These are phyloP conservation scores for Candida lessepsii DNA, from an alignment of 805 yeast genomes.

Conservation along the genomic window DNA sequence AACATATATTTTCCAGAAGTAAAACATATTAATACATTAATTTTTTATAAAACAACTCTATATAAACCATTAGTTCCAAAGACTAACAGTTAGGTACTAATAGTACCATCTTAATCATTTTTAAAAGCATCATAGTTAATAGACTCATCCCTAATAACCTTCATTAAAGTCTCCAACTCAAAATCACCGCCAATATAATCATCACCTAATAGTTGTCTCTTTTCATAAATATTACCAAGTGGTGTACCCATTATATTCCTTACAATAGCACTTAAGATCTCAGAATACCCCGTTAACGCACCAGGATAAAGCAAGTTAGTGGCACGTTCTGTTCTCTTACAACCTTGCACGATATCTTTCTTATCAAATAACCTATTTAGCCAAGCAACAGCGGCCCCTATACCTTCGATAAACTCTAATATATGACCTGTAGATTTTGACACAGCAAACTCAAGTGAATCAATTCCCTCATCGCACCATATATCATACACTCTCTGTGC, in stretches of 20 bases:
- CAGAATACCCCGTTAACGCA: background rate
- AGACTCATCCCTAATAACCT: background rate
- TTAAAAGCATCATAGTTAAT: no score
- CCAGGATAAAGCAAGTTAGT: slow-evolving; percentile 44
- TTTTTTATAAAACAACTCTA: no score
- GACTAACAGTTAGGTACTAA: no score
- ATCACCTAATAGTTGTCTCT: slow-evolving; percentile 1
- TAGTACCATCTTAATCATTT: no score
- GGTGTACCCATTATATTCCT: slow-evolving; percentile 5
- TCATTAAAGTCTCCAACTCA: slow-evolving; percentile 6
- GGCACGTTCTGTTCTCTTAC: slow-evolving; percentile 50
- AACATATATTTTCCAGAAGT: no score
- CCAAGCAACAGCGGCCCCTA: slow-evolving; percentile 21
- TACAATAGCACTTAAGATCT: background rate
- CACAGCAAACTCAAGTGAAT: slow-evolving; percentile 24
- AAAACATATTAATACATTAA: no score
- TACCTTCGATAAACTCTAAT: slow-evolving; percentile 17
- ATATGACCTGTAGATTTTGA: slow-evolving; percentile 19
- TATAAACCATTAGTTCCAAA: no score
- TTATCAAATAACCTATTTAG: slow-evolving; percentile 17
- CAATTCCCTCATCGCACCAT: slow-evolving; percentile 26
- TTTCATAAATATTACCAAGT: slow-evolving; percentile 2
- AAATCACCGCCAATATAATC: slow-evolving; percentile 4
- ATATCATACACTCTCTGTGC: slow-evolving; percentile 18
- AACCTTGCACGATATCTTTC: slow-evolving; percentile 16